A percentile compares a stretch with the other conserved stretches of the same genome.
These are phyloP conservation scores for Candida sonorensis DNA, from an alignment of 805 yeast genomes.

Conservation along the genomic window DNA sequence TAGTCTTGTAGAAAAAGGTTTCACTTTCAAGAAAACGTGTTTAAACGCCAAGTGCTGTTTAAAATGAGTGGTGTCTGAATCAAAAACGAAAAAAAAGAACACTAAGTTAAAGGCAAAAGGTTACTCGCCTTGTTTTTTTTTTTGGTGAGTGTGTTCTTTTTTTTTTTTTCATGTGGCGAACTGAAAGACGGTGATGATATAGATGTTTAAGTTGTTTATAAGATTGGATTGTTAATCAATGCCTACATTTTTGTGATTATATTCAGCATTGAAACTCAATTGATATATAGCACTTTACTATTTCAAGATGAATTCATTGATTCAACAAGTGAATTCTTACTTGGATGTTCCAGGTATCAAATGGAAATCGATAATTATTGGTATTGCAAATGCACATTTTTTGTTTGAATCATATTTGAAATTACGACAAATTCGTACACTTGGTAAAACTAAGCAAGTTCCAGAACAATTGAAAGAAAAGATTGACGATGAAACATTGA, in stretches of 20 bases:
- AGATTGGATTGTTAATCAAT: no score
- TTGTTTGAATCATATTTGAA: constrained; percentile 68
- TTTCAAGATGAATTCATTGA: constrained; percentile 20
- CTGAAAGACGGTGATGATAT: no score
- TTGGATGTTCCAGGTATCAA: constrained; percentile 65
- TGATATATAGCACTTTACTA: no score
- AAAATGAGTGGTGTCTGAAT: not conserved
- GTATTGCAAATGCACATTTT: constrained; percentile 70
- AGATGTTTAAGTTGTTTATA: no score
- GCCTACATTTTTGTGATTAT: no score
- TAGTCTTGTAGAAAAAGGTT: no score
- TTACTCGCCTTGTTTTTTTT: no score
- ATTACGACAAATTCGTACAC: constrained; percentile 67
- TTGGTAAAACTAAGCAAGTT: constrained; percentile 43
- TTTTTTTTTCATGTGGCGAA: no score
- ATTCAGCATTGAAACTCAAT: no score
- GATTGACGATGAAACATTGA: constrained; percentile 65
- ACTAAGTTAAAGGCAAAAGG: not conserved
- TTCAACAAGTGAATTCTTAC: constrained; percentile 36
- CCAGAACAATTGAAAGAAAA: constrained; percentile 67
- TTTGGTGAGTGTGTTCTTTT: no score
- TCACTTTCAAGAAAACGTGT: no score
- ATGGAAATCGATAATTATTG: constrained; percentile 74
- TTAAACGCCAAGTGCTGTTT: no score
- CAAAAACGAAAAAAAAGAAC: not conserved